Evolutionary conservation across 805 yeast species (phyloP).

Genomic region (Torulaspora microellipsoides): DNA sequence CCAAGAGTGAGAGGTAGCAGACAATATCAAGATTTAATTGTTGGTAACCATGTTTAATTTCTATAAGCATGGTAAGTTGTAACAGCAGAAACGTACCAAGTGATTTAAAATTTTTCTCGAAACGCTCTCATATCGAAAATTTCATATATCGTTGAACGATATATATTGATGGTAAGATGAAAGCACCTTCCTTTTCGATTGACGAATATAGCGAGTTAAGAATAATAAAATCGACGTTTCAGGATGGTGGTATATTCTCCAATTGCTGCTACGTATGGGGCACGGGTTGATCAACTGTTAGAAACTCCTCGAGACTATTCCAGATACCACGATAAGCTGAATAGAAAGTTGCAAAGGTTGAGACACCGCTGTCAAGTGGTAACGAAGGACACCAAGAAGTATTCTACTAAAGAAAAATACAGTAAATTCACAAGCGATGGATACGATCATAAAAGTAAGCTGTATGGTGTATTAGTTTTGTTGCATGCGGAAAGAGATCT

Average conservation of each 20-base stretch:
- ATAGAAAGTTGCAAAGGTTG: constrained; percentile 55
- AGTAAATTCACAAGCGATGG: constrained; percentile 45
- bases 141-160: too few species aligned
- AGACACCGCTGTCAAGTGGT: constrained; percentile 62
- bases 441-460: constrained; percentile 45
- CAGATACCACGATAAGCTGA: constrained; percentile 59
- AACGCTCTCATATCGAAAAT: background rate
- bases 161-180: too few species aligned
- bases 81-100: background rate
- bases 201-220: background rate
- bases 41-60: too few species aligned
- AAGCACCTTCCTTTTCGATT: too few species aligned
- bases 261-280: constrained; percentile 40
- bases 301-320: constrained; percentile 65
- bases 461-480: constrained; percentile 55
- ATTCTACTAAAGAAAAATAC: constrained; percentile 45
- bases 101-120: background rate
- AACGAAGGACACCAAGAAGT: constrained; percentile 63
- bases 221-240: background rate
- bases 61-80: too few species aligned
- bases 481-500: constrained; percentile 71
- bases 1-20: too few species aligned
- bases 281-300: constrained; percentile 58
- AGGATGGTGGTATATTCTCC: constrained; percentile 30
- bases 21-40: too few species aligned